A percentile compares a stretch with the other conserved stretches of the same genome.
phyloP scores from a whole-genome alignment of 495 filamentous ascomycete species.

The Acidiella bohemica region DNA sequence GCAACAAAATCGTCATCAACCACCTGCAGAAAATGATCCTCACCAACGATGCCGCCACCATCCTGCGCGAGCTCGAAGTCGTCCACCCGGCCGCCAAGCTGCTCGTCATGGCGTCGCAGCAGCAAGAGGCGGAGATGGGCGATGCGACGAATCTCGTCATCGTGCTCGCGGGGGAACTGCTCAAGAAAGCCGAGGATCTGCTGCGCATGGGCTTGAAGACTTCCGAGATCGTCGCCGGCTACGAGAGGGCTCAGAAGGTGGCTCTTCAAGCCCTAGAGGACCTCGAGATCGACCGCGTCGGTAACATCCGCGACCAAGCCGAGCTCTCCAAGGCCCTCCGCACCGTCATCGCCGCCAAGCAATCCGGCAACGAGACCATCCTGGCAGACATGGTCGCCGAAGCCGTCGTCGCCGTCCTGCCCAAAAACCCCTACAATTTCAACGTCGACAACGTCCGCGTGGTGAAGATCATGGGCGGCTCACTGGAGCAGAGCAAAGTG shows the following conservation, averaged over 20 bases:
- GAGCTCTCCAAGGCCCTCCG: slow-evolving; percentile 92
- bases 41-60: slow-evolving; percentile 94
- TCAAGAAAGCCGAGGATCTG: slow-evolving; percentile 95
- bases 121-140: slow-evolving; percentile 98
- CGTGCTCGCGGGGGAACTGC: slow-evolving; percentile 82
- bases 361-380: slow-evolving; percentile 79
- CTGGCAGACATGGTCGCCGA: slow-evolving; percentile 79
- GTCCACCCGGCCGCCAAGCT: slow-evolving; percentile 97
- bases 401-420: slow-evolving; percentile 84
- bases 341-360: slow-evolving; percentile 93
- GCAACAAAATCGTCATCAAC: slow-evolving; percentile 99
- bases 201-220: slow-evolving; percentile 92
- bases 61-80: slow-evolving; percentile 92
- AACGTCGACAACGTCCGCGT: slow-evolving; percentile 99
- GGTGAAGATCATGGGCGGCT: slow-evolving; percentile 99
- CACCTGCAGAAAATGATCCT: slow-evolving; percentile 99
- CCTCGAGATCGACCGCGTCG: slow-evolving; percentile 79
- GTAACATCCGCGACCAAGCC: slow-evolving; percentile 59
- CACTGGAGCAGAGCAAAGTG: slow-evolving; percentile 80
- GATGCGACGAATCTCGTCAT: slow-evolving; percentile 98
- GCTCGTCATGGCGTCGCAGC: slow-evolving; percentile 97
- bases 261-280: slow-evolving; percentile 77
- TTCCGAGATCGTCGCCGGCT: slow-evolving; percentile 87
- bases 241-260: slow-evolving; percentile 84
- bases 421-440: slow-evolving; percentile 96